Percentiles rank a stretch among this genome's conserved stretches.
phyloP scores from a whole-genome alignment of 306 rosid genomes.

The Rosa persica region DNA sequence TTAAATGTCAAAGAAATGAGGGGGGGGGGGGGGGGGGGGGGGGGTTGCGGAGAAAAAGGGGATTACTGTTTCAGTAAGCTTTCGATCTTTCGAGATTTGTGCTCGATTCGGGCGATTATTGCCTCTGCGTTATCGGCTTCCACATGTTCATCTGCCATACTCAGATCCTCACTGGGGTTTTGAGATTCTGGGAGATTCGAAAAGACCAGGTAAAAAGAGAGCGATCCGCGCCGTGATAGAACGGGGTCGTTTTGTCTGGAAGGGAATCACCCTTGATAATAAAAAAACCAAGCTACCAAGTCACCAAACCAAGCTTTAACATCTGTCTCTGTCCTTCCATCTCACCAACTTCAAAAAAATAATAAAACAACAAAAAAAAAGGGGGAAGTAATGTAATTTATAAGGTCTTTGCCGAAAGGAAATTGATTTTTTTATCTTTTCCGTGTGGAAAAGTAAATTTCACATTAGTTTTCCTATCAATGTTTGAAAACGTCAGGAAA shows the following conservation, averaged over 20 bases:
- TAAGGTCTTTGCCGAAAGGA: too few species aligned
- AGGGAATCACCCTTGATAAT: too few species aligned
- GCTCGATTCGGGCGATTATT: conserved; percentile 89
- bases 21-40: background rate
- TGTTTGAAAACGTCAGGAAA: too few species aligned
- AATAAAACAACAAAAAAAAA: too few species aligned
- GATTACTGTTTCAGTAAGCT: conserved; percentile 83
- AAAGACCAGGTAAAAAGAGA: background rate
- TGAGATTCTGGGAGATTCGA: background rate
- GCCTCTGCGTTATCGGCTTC: conserved; percentile 94
- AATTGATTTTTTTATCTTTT: too few species aligned
- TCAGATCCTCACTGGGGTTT: background rate
- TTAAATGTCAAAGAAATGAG: background rate
- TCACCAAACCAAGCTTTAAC: too few species aligned
- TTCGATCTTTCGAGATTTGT: conserved; percentile 91
- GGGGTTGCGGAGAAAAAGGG: background rate
- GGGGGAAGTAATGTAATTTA: too few species aligned
- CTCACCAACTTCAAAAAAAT: too few species aligned
- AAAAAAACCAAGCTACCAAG: too few species aligned
- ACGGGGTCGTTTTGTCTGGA: background rate
- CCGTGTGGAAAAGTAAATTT: too few species aligned
- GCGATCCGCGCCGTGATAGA: background rate
- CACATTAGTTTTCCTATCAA: too few species aligned
- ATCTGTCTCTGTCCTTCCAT: too few species aligned
- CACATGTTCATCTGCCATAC: conserved; percentile 66